Percentiles rank a stretch among this genome's conserved stretches.
These are phyloP conservation scores for Ilyonectria robusta DNA, from an alignment of 2,329 filamentous ascomycete species.

Conservation along the genomic window DNA sequence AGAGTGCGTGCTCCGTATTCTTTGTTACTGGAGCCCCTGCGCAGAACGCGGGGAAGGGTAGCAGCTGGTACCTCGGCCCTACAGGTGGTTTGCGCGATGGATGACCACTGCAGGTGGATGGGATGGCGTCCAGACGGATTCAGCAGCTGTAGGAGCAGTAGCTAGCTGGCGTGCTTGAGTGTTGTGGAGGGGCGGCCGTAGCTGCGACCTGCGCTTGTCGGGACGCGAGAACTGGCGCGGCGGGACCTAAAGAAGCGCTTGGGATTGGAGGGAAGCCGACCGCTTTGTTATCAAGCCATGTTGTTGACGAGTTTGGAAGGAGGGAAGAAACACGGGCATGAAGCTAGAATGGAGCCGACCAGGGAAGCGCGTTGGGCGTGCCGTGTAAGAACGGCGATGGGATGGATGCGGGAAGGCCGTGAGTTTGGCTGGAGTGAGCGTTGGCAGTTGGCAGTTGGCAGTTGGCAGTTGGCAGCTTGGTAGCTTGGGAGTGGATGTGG, in stretches of 20 bases:
- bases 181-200: slow-evolving; percentile 37
- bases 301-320: slow-evolving; percentile 16
- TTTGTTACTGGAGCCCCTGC: slow-evolving; percentile 32
- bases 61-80: slow-evolving; percentile 30
- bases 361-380: slow-evolving; percentile 15
- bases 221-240: slow-evolving; percentile 43
- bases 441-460: background rate
- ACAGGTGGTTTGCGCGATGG: background rate
- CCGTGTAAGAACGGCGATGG: slow-evolving; percentile 2
- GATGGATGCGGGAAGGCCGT: slow-evolving; percentile 1
- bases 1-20: slow-evolving; percentile 35
- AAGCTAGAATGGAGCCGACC: slow-evolving; percentile 10
- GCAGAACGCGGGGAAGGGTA: slow-evolving; percentile 32
- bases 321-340: slow-evolving; percentile 1
- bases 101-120: slow-evolving; percentile 12
- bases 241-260: slow-evolving; percentile 39
- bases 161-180: slow-evolving; percentile 7
- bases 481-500: background rate
- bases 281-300: slow-evolving; percentile 5
- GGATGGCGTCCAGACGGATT: background rate
- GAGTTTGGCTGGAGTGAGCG: background rate
- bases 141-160: background rate
- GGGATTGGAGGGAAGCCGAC: slow-evolving; percentile 24
- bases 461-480: background rate
- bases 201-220: slow-evolving; percentile 48